phyloP scores from a whole-genome alignment of 2,329 filamentous ascomycete species.

The Xylariaceae sp. region DNA sequence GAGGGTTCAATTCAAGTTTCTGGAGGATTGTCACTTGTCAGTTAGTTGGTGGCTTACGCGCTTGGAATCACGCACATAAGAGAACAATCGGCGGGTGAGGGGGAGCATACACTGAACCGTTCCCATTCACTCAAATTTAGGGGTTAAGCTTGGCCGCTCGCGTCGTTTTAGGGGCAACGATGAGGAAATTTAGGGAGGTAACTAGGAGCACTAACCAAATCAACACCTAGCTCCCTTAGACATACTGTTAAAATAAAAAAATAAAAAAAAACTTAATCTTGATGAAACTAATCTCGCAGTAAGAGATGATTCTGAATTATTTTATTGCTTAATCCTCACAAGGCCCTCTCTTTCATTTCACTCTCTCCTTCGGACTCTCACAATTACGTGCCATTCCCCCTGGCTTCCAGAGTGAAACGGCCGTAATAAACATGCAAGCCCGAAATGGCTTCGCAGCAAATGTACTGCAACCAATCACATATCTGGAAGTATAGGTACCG shows the following conservation, averaged over 20 bases:
- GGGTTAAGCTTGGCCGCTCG: too few relatives aligned
- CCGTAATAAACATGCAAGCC: slow-evolving; percentile 24
- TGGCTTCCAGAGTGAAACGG: slow-evolving; percentile 26
- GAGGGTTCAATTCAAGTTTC: slow-evolving; percentile 11
- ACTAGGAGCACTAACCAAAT: slow-evolving; percentile 8
- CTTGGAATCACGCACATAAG: background rate
- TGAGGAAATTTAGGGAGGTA: slow-evolving; percentile 18
- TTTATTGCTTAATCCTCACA: too few relatives aligned
- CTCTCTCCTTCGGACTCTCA: too few relatives aligned
- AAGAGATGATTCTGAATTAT: too few relatives aligned
- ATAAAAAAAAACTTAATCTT: too few relatives aligned
- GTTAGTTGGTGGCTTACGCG: slow-evolving; percentile 1
- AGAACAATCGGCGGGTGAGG: slow-evolving; percentile 9
- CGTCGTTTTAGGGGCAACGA: slow-evolving; percentile 1
- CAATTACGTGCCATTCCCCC: too few relatives aligned
- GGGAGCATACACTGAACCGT: too few relatives aligned
- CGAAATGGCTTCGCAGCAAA: slow-evolving; percentile 16
- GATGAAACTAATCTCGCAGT: too few relatives aligned
- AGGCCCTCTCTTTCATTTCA: too few relatives aligned
- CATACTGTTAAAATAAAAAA: too few relatives aligned
- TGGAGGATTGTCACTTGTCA: slow-evolving; percentile 21
- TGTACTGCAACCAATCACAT: slow-evolving; percentile 21
- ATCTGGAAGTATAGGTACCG: too few relatives aligned
- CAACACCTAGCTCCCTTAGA: slow-evolving; percentile 12
- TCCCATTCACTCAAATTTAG: too few relatives aligned